Evolutionary conservation across 306 rosid genomes (phyloP), one percentile per base, ranked within the genome.

Genomic region (Quercus gilva): DNA sequence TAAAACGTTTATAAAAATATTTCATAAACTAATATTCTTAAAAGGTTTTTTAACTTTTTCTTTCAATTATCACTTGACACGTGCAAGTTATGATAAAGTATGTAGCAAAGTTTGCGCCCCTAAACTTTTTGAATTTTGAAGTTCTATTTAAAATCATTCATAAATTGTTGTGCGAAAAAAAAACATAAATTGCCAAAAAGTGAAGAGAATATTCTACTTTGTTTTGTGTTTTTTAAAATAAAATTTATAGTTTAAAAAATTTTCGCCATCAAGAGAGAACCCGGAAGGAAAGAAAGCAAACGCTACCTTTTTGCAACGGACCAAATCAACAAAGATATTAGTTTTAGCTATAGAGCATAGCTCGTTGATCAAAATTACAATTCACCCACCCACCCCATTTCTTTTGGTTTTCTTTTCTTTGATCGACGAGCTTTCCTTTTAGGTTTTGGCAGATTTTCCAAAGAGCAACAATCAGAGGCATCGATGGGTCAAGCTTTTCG

Each of bases 401-500:
- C 53, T 45, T 12, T 45, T 35, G 43, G 43, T 35, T 35, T 35
- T 33, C 41, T 2, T 19, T 14, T 19, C 19, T 35, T 26, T 35
- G 72, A 68, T 68, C 18, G 72, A 35, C 21, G 52, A 68, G 8
- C 52, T 68, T 26, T 37, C 52, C 72, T 68, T 68, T 68, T 23
- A 19, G 41, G 21, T 78, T 51, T 53, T 2, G 12, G 60, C 18
- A 59, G 75, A 31, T 28, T 63, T 56, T 12, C 45, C 56, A 68
- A 21, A 5, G 63, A 29, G 67, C 21, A 52, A 69, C 20, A 12
- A 14, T 49, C 53, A 49, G 53, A 49, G 53, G 53, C 53, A 49
- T 53, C 33, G 25, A 89, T 89, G 92, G 92, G 92, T 82, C 92
- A 89, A 78, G 87, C 87, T 49, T 89, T 89, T 64, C 90, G 92